Evolutionary conservation across 2,329 filamentous ascomycete genomes (phyloP).

Genomic region (Penicillium sp.): DNA sequence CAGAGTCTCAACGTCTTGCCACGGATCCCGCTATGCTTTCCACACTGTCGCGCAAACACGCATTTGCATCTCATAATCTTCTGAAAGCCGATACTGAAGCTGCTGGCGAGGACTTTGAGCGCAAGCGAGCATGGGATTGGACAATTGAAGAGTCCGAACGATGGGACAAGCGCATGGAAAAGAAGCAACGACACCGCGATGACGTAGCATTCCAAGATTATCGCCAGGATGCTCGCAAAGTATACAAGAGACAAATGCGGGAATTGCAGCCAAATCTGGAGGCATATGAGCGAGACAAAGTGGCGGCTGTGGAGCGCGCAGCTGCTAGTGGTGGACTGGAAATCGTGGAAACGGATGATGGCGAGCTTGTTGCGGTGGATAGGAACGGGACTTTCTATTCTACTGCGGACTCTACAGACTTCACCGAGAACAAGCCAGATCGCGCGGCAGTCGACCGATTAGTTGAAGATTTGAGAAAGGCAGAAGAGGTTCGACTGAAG

Average conservation of each 20-base stretch:
- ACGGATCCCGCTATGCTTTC: conserved; percentile 74
- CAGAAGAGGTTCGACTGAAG: conserved; percentile 80
- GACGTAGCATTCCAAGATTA: conserved; percentile 90
- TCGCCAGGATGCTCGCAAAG: conserved; percentile 78
- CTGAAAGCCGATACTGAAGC: conserved; percentile 88
- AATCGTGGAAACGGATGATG: conserved; percentile 91
- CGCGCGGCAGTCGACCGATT: conserved; percentile 83
- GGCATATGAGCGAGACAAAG: conserved; percentile 81
- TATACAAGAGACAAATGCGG: conserved; percentile 86
- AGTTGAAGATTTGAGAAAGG: conserved; percentile 79
- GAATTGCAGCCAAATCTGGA: conserved; percentile 74
- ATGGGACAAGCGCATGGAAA: conserved; percentile 88
- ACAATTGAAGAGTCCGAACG: conserved; percentile 89
- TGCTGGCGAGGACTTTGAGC: conserved; percentile 86
- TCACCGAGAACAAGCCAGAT: conserved; percentile 79
- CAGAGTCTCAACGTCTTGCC: conserved; percentile 74
- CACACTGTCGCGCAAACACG: conserved; percentile 77
- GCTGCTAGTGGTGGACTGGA: conserved; percentile 81
- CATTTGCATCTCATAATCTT: conserved; percentile 85
- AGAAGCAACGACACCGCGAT: conserved; percentile 76
- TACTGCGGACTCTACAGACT: conserved; percentile 75
- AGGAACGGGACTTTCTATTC: conserved; percentile 87
- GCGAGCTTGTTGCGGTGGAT: conserved; percentile 91
- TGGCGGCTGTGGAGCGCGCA: conserved; percentile 76
- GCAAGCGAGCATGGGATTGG: conserved; percentile 98